Base-by-base conservation (phyloP, 2,329 filamentous ascomycete species). In the Venturia pyrina region DNA sequence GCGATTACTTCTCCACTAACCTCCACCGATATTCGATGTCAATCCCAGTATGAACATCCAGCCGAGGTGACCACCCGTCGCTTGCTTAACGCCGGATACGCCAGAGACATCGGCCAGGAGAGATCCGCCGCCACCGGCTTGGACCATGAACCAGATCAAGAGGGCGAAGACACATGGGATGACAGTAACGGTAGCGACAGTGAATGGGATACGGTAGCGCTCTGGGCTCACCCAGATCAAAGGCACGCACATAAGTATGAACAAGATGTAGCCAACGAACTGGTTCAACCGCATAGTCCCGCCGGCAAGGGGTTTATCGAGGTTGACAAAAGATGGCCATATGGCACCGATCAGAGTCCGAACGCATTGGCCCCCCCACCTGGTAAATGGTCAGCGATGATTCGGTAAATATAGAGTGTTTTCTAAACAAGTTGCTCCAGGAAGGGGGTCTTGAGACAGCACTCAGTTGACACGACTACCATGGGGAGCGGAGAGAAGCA, bases 11-110 rank as follows among this genome's bases (percentile, higher is more conserved):
- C 5, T 37, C 10, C 10, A 37, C 34, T 37, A 37, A 37, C 34
- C 34, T 37, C 72, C 69, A n/a, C 72, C 71, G 1, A 74, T 73
- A 40, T 73, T 73, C 0, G 73, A 70, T 37, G 69, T 71, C n/a
- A 75, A 64, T 6, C 70, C 73, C 11, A 71, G 64, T 17, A 72
- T 68, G 64, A 69, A 66, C 64, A 70, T 64, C 62, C 62, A 64
- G 19, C 24, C 41, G 21, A 64, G 62, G 32, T 64, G 43, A 5
- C 24, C 21, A 17, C 62, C 62, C 2, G 43, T n/a, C 2, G 41
- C 43, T 28, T 63, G 61, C 11, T 32, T 32, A 28, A 64, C 62
- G 19, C 43, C 46, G 6, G 46, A 48, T 10, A 40, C 56, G n/a
- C 28, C 24, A 34, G 28, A 34, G 24, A 60, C 56, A 40, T 60